Evolutionary conservation across 345 rosid species (phyloP).

Genomic region (Excoecaria agallocha): DNA sequence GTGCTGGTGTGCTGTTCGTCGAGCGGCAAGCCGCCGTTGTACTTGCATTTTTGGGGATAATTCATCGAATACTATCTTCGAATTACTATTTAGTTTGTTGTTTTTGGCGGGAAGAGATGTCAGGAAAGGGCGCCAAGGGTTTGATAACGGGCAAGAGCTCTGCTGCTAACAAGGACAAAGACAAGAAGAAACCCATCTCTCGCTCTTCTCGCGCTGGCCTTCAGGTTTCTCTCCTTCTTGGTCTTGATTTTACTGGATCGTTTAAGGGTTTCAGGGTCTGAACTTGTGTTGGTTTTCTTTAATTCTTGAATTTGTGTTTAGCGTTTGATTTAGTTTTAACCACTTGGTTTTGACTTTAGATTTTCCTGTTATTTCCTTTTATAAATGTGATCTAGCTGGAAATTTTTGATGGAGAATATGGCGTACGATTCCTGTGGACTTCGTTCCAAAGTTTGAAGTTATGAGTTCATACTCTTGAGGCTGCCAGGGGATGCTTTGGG

Average conservation of each 20-base stretch:
- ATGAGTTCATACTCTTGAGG: no score
- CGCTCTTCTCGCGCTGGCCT: slow-evolving; percentile 87
- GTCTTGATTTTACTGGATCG: neutral
- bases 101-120: slow-evolving; percentile 41
- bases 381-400: no score
- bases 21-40: neutral
- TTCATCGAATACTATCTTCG: no score
- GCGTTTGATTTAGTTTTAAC: neutral
- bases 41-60: neutral
- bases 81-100: neutral
- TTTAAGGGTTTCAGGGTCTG: neutral
- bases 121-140: slow-evolving; percentile 64
- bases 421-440: neutral
- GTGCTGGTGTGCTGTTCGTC: no score
- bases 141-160: slow-evolving; percentile 46
- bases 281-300: neutral
- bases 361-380: neutral
- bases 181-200: slow-evolving; percentile 68
- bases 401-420: neutral
- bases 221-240: slow-evolving; percentile 45
- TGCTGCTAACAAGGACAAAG: slow-evolving; percentile 41
- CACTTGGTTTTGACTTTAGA: neutral
- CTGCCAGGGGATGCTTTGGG: no score
- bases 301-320: neutral
- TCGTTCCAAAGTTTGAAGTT: neutral